Conservation (phyloP, 345 rosid genomes). For the Lenwebbia sp. region DNA sequence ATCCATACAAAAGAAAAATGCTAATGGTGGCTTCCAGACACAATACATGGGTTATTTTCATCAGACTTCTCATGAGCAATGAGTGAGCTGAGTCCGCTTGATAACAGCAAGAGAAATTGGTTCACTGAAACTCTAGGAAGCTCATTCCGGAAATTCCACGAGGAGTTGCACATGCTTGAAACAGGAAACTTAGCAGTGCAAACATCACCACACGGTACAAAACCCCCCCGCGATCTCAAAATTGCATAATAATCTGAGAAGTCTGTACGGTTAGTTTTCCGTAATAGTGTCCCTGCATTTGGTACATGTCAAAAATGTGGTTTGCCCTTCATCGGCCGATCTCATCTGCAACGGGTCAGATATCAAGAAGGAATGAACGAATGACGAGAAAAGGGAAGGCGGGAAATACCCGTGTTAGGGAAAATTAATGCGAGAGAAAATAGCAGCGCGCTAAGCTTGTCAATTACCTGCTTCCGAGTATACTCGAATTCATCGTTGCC, state of each 20-base stretch:
- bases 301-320: conserved; percentile 23
- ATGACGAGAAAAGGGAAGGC: neutral
- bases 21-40: neutral
- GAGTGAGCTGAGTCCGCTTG: neutral
- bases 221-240: neutral
- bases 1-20: neutral
- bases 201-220: neutral
- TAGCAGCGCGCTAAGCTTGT: neutral
- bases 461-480: conserved; percentile 25
- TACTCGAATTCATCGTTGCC: conserved; percentile 22
- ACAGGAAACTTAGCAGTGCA: neutral
- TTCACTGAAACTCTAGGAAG: neutral
- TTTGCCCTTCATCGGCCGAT: conserved; percentile 47
- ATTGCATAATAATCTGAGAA: neutral
- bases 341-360: conserved; percentile 15
- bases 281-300: conserved; percentile 6
- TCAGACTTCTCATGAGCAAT: neutral
- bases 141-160: neutral
- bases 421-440: neutral
- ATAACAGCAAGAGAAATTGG: neutral
- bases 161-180: neutral
- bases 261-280: neutral
- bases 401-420: neutral
- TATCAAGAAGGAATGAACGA: neutral
- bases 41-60: neutral